phyloP scores from a whole-genome alignment of 352 stramenopile species.

The Phytophthora chlamydospora region DNA sequence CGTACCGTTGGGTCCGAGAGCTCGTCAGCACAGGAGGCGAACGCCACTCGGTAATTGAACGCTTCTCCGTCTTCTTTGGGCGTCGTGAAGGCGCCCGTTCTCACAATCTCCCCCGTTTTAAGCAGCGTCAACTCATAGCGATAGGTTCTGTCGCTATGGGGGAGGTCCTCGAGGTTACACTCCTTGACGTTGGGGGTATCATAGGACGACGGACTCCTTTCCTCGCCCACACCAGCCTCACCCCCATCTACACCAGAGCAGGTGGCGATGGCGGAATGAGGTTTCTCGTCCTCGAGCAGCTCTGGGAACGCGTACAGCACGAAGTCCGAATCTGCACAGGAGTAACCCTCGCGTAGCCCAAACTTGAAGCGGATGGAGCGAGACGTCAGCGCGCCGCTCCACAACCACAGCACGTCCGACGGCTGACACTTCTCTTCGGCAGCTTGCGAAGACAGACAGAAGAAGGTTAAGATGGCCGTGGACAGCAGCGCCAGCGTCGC shows the following conservation, averaged over 20 bases:
- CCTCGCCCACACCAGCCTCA: conserved; percentile 31
- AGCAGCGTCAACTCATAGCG: conserved; percentile 63
- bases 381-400: conserved; percentile 71
- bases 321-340: conserved; percentile 55
- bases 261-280: conserved; percentile 51
- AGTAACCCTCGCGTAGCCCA: conserved; percentile 59
- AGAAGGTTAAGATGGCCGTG: not conserved
- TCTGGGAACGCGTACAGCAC: conserved; percentile 64
- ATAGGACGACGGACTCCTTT: conserved; percentile 33
- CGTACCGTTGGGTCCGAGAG: conserved; percentile 65
- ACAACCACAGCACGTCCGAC: conserved; percentile 71
- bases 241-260: conserved; percentile 40
- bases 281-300: conserved; percentile 45
- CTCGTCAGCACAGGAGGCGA: conserved; percentile 86
- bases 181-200: conserved; percentile 44
- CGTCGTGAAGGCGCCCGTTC: conserved; percentile 55
- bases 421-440: conserved; percentile 32
- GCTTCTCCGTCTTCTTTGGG: conserved; percentile 48
- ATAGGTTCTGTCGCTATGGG: conserved; percentile 59
- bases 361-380: conserved; percentile 77
- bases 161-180: conserved; percentile 56
- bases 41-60: conserved; percentile 73
- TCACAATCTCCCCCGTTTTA: conserved; percentile 36
- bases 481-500: conserved; percentile 21
- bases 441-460: conserved; percentile 2